Evolutionary conservation across 73 alveolate genomes (phyloP).

Genomic region (Paramecium octaurelia): DNA sequence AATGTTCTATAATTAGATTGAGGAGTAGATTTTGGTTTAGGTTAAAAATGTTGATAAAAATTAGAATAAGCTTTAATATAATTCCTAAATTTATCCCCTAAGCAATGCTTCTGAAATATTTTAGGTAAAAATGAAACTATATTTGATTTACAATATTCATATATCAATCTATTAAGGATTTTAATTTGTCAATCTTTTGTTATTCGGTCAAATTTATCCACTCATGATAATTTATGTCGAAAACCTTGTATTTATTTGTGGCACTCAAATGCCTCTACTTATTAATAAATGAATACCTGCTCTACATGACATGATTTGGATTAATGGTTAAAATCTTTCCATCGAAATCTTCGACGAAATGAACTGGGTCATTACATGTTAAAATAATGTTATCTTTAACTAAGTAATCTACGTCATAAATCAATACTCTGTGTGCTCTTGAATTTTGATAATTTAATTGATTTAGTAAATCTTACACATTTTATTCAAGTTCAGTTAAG

Average conservation of each 20-base stretch:
- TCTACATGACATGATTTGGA: slow-evolving; percentile 3
- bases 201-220: not conserved
- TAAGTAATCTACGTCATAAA: slow-evolving; percentile 2
- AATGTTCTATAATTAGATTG: not conserved
- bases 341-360: slow-evolving; percentile 10
- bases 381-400: not conserved
- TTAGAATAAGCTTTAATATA: too few relatives aligned
- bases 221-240: not conserved
- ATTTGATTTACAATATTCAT: not conserved
- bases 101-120: too few relatives aligned
- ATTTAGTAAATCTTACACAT: not conserved
- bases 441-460: not conserved
- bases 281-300: not conserved
- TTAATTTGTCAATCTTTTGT: not conserved
- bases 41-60: too few relatives aligned
- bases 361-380: slow-evolving; percentile 30
- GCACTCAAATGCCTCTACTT: slow-evolving; percentile 13
- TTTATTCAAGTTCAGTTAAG: not conserved
- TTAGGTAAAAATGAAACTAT: not conserved
- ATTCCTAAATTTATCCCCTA: too few relatives aligned
- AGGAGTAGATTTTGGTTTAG: too few relatives aligned
- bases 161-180: not conserved
- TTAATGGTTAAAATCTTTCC: not conserved
- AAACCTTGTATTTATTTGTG: not conserved
- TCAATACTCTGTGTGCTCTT: not conserved